phyloP scores from a whole-genome alignment of 441 rosid species.

The Raphanus hybrid region DNA sequence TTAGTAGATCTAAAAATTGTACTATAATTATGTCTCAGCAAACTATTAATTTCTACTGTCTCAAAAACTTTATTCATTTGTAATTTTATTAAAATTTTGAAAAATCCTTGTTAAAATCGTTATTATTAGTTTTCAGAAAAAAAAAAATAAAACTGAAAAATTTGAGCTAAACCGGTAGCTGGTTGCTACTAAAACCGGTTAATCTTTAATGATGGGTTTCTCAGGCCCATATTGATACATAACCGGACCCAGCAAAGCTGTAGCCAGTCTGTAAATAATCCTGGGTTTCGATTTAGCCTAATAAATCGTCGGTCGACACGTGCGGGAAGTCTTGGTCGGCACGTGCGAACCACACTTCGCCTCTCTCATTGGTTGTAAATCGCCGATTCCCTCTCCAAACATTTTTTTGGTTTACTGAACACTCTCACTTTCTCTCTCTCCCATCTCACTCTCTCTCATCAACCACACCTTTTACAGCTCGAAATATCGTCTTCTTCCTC shows the following conservation, averaged over 20 bases:
- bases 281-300: neutral
- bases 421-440: neutral
- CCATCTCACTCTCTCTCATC: neutral
- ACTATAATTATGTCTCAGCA: neutral
- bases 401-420: constrained; percentile 4
- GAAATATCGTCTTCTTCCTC: constrained; percentile 28
- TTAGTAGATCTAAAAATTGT: neutral
- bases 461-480: constrained; percentile 27
- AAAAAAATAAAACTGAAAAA: neutral
- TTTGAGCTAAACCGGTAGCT: neutral
- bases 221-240: neutral
- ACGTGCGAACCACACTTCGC: neutral
- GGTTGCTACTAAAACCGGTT: neutral
- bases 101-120: neutral
- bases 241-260: constrained; percentile 10
- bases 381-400: constrained; percentile 12
- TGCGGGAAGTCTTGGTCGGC: neutral
- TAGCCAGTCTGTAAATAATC: constrained; percentile 7
- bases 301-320: constrained; percentile 6
- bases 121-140: neutral
- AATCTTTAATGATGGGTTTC: neutral
- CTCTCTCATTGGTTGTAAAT: constrained; percentile 7
- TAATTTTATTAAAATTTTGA: neutral
- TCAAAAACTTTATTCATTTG: neutral
- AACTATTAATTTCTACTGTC: neutral